phyloP scores from a whole-genome alignment of 257 asterid species.

The Plantago elongata region DNA sequence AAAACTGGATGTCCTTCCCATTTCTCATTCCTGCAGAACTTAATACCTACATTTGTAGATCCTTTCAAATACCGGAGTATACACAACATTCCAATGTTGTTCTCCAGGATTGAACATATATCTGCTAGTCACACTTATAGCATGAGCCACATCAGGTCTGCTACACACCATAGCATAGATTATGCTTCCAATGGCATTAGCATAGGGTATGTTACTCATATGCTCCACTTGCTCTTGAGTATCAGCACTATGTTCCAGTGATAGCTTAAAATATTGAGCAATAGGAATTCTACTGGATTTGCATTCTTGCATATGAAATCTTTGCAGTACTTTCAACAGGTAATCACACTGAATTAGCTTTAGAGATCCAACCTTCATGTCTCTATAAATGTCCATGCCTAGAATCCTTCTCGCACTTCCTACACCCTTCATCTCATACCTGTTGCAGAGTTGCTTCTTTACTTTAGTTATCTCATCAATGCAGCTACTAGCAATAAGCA shows the following conservation, averaged over 20 bases:
- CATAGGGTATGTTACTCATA: background rate
- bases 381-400: background rate
- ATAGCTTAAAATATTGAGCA: too few species aligned
- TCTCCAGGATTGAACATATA: background rate
- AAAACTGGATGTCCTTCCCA: too few species aligned
- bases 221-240: too few species aligned
- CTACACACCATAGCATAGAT: background rate
- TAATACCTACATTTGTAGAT: too few species aligned
- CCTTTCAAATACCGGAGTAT: too few species aligned
- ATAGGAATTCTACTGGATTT: too few species aligned
- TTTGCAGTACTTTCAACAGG: too few species aligned
- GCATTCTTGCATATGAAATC: too few species aligned
- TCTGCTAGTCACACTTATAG: background rate
- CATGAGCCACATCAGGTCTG: background rate
- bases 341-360: too few species aligned
- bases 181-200: background rate
- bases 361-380: background rate
- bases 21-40: too few species aligned
- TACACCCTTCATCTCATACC: background rate
- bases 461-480: background rate
- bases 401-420: background rate
- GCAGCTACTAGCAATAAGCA: background rate
- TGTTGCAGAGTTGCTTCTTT: background rate
- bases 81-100: background rate
- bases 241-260: too few species aligned